Base-by-base conservation (phyloP, 2,329 filamentous ascomycete species). In the Aspergillus floridensis region DNA sequence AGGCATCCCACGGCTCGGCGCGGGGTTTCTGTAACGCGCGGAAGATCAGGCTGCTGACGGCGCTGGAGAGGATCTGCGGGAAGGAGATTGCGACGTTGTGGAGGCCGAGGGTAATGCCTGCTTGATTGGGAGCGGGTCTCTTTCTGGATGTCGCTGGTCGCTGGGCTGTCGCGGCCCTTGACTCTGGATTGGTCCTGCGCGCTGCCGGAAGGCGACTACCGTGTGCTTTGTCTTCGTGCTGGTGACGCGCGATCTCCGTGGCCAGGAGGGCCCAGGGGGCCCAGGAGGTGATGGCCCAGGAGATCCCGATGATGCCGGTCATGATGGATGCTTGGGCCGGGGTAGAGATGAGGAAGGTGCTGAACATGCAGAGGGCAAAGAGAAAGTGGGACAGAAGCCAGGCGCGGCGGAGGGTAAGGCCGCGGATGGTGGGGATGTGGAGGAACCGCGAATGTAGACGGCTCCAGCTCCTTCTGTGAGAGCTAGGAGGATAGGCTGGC, bases 251-350 rank as follows among this genome's bases (percentile, higher is more conserved):
- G 16, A 57, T 59, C 73, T 96, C 92, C 4, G 90, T 90, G 53
- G 90, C 91, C 72, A 96, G 96, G 67, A 96, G 90, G 31, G 92
- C 92, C 79, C 92, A 96, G 0, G 92, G 92, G 0, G 92, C 92
- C 92, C 92, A 96, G 31, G 93, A 86, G 1, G 91, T 92, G 70
- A 96, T 80, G 32, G 92, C 91, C 92, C 92, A 96, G 1, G 91
- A 91, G 60, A 96, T 86, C 41, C 92, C 92, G 48, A 95, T 87
- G 35, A 93, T 79, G 1, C 88, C 90, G 59, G 96, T 88, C 46
- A 96, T 82, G 2, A 85, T 81, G 0, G 89, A 96, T 1, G 90
- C 92, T 16, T 82, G 84, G 57, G 83, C 78, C 5, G 91, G 87
- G 3, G 85, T 85, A 41, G 81, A 82, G 31, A 95, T 89, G 57